Conservation (phyloP, 257 asterid genomes). For the Solanum tarapatanum region DNA sequence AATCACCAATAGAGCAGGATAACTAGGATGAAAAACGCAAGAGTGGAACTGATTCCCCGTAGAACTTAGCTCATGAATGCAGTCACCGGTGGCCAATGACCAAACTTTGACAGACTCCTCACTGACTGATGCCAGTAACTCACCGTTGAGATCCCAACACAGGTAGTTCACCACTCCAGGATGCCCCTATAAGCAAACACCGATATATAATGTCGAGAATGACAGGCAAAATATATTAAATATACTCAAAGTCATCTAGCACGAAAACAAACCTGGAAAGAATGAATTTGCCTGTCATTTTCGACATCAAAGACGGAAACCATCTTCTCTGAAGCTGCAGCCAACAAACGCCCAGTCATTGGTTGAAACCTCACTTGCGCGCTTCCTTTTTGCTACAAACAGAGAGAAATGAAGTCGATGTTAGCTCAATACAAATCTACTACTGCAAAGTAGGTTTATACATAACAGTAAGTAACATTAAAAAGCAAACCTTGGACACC, state of each 20-base stretch:
- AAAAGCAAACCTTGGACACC: conserved; percentile 5
- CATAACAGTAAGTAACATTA: background rate
- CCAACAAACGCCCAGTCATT: conserved; percentile 3
- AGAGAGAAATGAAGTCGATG: background rate
- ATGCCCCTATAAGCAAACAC: conserved; percentile 8
- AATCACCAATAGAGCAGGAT: conserved; percentile 8
- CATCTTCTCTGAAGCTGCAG: conserved; percentile 16
- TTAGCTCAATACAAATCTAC: background rate
- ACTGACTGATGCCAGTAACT: conserved; percentile 11
- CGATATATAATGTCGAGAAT: background rate
- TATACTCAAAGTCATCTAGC: background rate
- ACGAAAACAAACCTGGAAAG: conserved; percentile 5
- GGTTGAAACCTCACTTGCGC: conserved; percentile 20
- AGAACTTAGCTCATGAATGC: conserved; percentile 13
- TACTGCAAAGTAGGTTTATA: background rate
- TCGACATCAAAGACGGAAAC: conserved; percentile 16
- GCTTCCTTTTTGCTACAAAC: conserved; percentile 10
- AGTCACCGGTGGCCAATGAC: conserved; percentile 1
- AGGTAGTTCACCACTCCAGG: conserved; percentile 10
- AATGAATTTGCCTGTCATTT: conserved; percentile 1
- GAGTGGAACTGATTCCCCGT: conserved; percentile 14
- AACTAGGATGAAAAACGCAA: conserved; percentile 21
- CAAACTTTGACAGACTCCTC: conserved; percentile 20
- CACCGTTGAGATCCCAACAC: conserved; percentile 18
- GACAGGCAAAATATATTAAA: background rate